phyloP scores from a whole-genome alignment of 352 stramenopile species.

The Phytophthora litchii region DNA sequence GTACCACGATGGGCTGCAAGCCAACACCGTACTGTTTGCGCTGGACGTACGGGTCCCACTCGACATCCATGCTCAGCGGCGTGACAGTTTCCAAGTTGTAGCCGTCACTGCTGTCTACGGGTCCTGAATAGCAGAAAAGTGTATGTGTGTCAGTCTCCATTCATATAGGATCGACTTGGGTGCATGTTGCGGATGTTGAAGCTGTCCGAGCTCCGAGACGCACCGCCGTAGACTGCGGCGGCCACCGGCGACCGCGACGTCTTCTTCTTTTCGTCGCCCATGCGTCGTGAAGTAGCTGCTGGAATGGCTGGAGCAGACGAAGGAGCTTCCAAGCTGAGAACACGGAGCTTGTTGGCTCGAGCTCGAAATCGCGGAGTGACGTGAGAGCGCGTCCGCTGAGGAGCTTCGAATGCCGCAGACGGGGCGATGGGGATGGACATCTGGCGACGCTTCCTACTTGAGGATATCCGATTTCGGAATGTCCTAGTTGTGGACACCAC shows the following conservation, averaged over 20 bases:
- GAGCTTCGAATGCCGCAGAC: slow-evolving; percentile 33
- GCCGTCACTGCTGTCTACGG: slow-evolving; percentile 29
- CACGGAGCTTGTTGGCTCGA: slow-evolving; percentile 4
- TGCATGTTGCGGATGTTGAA: slow-evolving; percentile 32
- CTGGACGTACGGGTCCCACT: slow-evolving; percentile 64
- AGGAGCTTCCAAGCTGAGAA: not conserved
- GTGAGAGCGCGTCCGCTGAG: slow-evolving; percentile 38
- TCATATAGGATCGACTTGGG: slow-evolving; percentile 9
- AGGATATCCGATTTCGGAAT: too few species aligned
- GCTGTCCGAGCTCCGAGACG: slow-evolving; percentile 15
- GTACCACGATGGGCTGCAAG: slow-evolving; percentile 52
- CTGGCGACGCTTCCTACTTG: slow-evolving; percentile 8
- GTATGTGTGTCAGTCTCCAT: slow-evolving; percentile 20
- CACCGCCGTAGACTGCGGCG: slow-evolving; percentile 29
- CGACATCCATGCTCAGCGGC: slow-evolving; percentile 39
- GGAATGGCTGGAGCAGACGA: not conserved
- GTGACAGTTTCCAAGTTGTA: slow-evolving; percentile 39
- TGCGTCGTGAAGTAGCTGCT: slow-evolving; percentile 3
- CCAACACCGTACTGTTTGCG: slow-evolving; percentile 55
- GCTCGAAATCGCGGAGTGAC: slow-evolving; percentile 38
- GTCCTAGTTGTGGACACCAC: too few species aligned
- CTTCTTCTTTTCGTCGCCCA: slow-evolving; percentile 43
- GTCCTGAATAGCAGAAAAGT: slow-evolving; percentile 6
- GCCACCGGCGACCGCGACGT: slow-evolving; percentile 16
- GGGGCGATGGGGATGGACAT: slow-evolving; percentile 12